Base-by-base conservation (phyloP, 225 moss, liverwort and hornwort species). In the Takakia lepidozioides region DNA sequence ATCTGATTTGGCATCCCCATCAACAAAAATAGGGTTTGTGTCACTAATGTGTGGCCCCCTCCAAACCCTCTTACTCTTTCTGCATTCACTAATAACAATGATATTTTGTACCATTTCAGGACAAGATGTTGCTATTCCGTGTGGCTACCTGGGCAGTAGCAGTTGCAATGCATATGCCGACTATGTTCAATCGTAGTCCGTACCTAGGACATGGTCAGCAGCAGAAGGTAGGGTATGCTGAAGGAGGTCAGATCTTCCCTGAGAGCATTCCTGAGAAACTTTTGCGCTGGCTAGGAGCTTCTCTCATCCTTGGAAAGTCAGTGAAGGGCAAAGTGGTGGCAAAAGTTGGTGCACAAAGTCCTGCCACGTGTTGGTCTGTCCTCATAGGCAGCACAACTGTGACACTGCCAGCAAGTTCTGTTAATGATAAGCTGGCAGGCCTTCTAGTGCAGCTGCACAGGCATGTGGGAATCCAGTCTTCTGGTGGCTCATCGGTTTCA, bases 141-240 rank as follows among this genome's bases (percentile, higher is more conserved):
- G 56, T 85, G 61, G 72, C 72, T 56, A 68, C 32, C 52, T 98
- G 95, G 95, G 82, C 82, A 8, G 69, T 82, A 29, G 68, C 77
- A 59, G 71, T 80, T 39, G 82, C 75, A 32, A 59, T 68, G 59
- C 71, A 76, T 55, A 46, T 36, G 53, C 30, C 54, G 49, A 21
- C 20, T 40, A 60, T 30, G 29, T 19, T 26, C 49, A n/a, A n/a
- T n/a, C n/a, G n/a, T n/a, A n/a, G n/a, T n/a, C n/a, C n/a, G n/a
- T n/a, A n/a, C n/a, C n/a, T n/a, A n/a, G 44, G 62, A 66, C 54
- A 55, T 8, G 25, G 46, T 58, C 36, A 62, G 25, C n/a, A 9
- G 25, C 17, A 25, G 39, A 32, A 6, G 41, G 35, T n/a, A 32
- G 59, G 27, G 18, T 39, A 26, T 34, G 2, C 34, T 19, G 59